Base-by-base conservation (phyloP, 208 protist species). In the Phytomonas sp. region DNA sequence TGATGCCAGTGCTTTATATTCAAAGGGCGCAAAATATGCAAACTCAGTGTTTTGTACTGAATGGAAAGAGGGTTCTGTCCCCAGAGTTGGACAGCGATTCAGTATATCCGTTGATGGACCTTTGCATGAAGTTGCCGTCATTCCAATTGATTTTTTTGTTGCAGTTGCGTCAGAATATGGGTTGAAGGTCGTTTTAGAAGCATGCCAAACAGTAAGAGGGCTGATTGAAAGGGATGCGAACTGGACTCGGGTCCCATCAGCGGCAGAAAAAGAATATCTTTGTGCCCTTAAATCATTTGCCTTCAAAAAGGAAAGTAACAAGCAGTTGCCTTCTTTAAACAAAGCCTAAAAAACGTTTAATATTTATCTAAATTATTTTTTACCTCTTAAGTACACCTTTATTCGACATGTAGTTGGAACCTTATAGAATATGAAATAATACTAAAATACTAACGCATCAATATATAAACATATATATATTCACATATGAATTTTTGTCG, bases 191-290 rank as follows among this genome's bases (percentile, higher is more conserved):
- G 81, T 95, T 23, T 75, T 84, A 51, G 83, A 92, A 62, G 77
- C 76, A 30, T 92, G 85, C 74, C 69, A 83, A 71, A 91, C 85
- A n/a, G 89, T 92, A 65, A 66, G 77, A 31, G 85, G 90, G 60
- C 67, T 93, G 34, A 80, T 95, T 33, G 82, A 89, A 63, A 88
- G 85, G 66, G 87, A 95, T 76, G 70, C 75, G 13, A 89, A 79
- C 73, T 95, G 84, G 76, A 91, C 83, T 6, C 85, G 82, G 67
- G 71, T 80, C n/a, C 77, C 72, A 31, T 84, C 80, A 51, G 72
- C 78, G 0, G 85, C 85, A 70, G 90, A 95, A 67, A 95, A 91
- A 62, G 85, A 93, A 34, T 93, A 93, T 68, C 61, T 95, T 7
- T 84, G 76, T 71, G 71, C 76, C 0, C 74, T 89, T 34, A 80